Evolutionary conservation across 768 basidiomycete genomes (phyloP).

Genomic region (Austroboletus eburneus): DNA sequence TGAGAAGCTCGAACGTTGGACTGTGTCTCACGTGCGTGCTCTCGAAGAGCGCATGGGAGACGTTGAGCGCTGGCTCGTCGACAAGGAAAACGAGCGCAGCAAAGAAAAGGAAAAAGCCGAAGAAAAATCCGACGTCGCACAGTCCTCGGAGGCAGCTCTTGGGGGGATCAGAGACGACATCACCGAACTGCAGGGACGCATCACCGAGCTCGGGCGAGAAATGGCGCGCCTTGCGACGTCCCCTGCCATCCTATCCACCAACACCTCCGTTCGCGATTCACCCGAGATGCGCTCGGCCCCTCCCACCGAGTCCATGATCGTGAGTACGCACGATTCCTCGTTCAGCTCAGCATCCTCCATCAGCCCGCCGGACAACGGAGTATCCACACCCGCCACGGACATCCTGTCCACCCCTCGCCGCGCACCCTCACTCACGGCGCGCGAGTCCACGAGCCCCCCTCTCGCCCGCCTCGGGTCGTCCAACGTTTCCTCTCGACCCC

Average conservation of each 20-base stretch:
- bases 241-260: constrained; percentile 41
- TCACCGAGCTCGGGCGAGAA: constrained; percentile 72
- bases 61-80: constrained; percentile 86
- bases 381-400: constrained; percentile 12
- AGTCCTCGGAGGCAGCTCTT: constrained; percentile 36
- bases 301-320: constrained; percentile 45
- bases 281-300: constrained; percentile 44
- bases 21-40: constrained; percentile 82
- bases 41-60: constrained; percentile 90
- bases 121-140: constrained; percentile 3
- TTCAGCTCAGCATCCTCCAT: constrained; percentile 15
- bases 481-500: constrained; percentile 22
- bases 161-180: constrained; percentile 62
- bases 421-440: constrained; percentile 39
- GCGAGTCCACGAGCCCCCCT: constrained; percentile 63
- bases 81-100: constrained; percentile 62
- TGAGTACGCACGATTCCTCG: constrained; percentile 25
- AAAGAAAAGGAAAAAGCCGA: constrained; percentile 39
- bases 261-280: constrained; percentile 41
- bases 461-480: constrained; percentile 45
- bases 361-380: constrained; percentile 12
- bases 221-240: constrained; percentile 70
- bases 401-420: constrained; percentile 29
- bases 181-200: constrained; percentile 68
- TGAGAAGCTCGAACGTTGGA: constrained; percentile 89